Base-by-base conservation (phyloP, 768 basidiomycete genomes). In the Strobilomyces dryophilus region DNA sequence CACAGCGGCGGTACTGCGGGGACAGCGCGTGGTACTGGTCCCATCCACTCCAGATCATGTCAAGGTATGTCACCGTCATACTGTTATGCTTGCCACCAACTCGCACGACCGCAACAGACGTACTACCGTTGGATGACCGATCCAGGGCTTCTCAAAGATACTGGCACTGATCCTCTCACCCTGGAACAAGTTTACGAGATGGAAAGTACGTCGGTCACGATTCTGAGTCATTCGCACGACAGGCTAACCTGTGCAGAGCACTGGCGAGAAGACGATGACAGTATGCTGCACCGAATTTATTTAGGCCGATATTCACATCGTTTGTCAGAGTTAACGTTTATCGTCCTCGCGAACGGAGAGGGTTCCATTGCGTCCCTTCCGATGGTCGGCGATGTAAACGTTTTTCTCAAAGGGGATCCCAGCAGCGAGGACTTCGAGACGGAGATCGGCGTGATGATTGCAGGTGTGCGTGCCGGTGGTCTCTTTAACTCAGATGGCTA, bases 361-460 rank as follows among this genome's bases (percentile, higher is more conserved):
- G 64, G 66, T 1, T 53, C 60, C 11, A 52, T 57, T 53, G 61
- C 69, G 74, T 61, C 69, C 65, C 63, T 75, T 54, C 79, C 77
- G 10, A 94, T 95, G 92, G 73, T 95, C 18, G 95, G 95, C 31
- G 95, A 98, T 65, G 92, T 93, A 34, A 97, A 97, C 67, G 70
- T 97, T 26, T 97, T 97, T 67, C 70, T 95, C 40, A 86, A 87
- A 43, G 83, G 84, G 43, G 58, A 66, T 17, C 67, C 68, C 20
- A 64, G 67, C 1, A 70, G 72, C 7, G 71, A 76, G 21, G 74
- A 71, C 32, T 79, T 81, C 51, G 85, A 92, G 56, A 89, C 82
- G 3, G 95, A 98, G 63, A 80, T 84, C 26, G 92, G 95, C 67
- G 84, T 95, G 54, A 98, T 95, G 94, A 87, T 95, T 55, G 92